These are phyloP conservation scores for Lasiodiplodia citricola DNA, from an alignment of 2,329 filamentous ascomycete genomes.

Conservation along the genomic window DNA sequence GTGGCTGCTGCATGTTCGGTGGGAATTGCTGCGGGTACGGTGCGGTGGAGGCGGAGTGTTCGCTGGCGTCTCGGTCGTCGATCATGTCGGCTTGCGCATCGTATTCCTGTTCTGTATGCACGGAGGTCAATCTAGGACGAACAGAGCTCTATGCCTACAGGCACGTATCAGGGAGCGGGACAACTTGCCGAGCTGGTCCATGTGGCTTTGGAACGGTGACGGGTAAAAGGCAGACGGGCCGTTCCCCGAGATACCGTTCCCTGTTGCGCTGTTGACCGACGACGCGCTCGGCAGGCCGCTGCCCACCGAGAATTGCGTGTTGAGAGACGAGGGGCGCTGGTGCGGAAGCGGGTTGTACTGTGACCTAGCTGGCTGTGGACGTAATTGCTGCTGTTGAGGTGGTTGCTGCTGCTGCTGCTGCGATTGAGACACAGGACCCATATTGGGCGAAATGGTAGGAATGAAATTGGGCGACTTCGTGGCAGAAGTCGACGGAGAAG, in stretches of 20 bases:
- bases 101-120: conserved; percentile 91
- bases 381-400: conserved; percentile 46
- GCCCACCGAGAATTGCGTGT: conserved; percentile 42
- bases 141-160: conserved; percentile 63
- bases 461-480: conserved; percentile 67
- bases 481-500: conserved; percentile 64
- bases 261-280: conserved; percentile 41
- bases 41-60: conserved; percentile 71
- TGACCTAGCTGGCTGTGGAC: conserved; percentile 55
- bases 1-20: conserved; percentile 41
- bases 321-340: conserved; percentile 42
- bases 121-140: conserved; percentile 70
- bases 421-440: conserved; percentile 58
- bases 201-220: conserved; percentile 89
- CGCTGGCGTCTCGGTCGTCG: conserved; percentile 73
- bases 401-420: conserved; percentile 53
- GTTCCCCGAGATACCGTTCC: conserved; percentile 42
- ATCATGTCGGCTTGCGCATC: conserved; percentile 88
- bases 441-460: conserved; percentile 65
- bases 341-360: conserved; percentile 51
- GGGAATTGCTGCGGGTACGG: conserved; percentile 67
- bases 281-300: conserved; percentile 45
- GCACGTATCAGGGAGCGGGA: conserved; percentile 56
- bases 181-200: conserved; percentile 92
- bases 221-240: conserved; percentile 70